phyloP scores from a whole-genome alignment of 176 grass and related monocot species.

The Musa schizocarpa region DNA sequence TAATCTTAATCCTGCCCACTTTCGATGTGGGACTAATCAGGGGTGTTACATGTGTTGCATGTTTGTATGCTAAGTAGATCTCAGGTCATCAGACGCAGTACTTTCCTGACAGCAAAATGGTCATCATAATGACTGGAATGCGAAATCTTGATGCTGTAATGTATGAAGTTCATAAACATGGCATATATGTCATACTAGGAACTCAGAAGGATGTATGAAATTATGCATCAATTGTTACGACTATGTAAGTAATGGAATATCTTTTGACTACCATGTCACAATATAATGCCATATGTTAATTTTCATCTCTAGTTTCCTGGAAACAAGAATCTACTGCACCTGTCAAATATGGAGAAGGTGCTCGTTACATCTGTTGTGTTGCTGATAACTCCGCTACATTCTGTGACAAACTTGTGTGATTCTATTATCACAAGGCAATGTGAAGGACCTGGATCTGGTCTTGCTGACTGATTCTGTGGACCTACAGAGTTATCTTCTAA shows the following conservation, averaged over 20 bases:
- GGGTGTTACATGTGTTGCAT: too few species aligned
- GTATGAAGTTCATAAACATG: too few species aligned
- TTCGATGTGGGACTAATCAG: too few species aligned
- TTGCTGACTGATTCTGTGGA: background rate
- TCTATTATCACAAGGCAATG: background rate
- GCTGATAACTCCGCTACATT: background rate
- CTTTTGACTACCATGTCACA: background rate
- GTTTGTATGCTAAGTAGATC: background rate
- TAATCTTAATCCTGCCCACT: too few species aligned
- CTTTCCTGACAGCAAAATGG: background rate
- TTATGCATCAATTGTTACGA: background rate
- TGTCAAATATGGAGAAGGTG: too few species aligned
- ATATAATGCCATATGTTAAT: background rate
- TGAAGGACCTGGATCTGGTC: background rate
- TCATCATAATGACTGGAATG: background rate
- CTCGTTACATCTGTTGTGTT: too few species aligned
- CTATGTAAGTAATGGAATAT: background rate
- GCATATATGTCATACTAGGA: background rate
- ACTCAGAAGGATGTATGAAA: slow-evolving; percentile 4
- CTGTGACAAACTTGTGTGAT: background rate
- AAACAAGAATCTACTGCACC: background rate
- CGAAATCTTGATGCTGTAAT: background rate
- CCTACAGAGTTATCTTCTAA: background rate
- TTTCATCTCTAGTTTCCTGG: background rate
- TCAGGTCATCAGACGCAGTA: background rate